Evolutionary conservation across 371 early-diverging fungal species (phyloP).

Genomic region (Edhazardia aedis): DNA sequence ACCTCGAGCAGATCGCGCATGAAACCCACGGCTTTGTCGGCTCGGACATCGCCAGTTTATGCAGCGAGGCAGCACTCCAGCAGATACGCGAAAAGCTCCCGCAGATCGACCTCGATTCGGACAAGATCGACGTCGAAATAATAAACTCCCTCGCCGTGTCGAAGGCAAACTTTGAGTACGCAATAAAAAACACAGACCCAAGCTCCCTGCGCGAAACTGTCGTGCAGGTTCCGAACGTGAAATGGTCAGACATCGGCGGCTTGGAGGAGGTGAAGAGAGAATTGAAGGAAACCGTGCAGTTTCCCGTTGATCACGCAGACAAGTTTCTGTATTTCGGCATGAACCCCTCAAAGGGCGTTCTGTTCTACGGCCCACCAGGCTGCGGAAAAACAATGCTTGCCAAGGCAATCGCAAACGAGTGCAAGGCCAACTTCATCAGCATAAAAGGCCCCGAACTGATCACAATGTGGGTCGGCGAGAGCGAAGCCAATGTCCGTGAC

Average conservation of each 20-base stretch:
- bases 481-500: constrained; percentile 94
- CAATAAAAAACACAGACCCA: constrained; percentile 83
- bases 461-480: constrained; percentile 99
- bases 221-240: constrained; percentile 88
- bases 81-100: constrained; percentile 92
- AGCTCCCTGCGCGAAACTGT: constrained; percentile 95
- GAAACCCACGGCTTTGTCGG: constrained; percentile 97
- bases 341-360: constrained; percentile 90
- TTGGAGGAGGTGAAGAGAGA: constrained; percentile 90
- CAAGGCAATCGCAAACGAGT: constrained; percentile 98
- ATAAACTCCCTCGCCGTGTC: constrained; percentile 86
- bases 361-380: constrained; percentile 99
- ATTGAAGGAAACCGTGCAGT: constrained; percentile 94
- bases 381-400: constrained; percentile 98
- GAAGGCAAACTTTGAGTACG: constrained; percentile 86
- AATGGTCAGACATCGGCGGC: constrained; percentile 97
- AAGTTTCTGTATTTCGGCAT: constrained; percentile 98
- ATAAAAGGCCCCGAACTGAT: constrained; percentile 97
- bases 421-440: constrained; percentile 97
- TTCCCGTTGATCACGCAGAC: constrained; percentile 96
- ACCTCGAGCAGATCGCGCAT: constrained; percentile 80
- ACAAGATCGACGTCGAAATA: constrained; percentile 85
- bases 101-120: constrained; percentile 85
- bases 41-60: constrained; percentile 87
- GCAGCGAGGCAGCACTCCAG: constrained; percentile 98